A percentile compares a stretch with the other conserved stretches of the same genome.
phyloP scores from a whole-genome alignment of 2,329 filamentous ascomycete species.

The Curvularia sp. region DNA sequence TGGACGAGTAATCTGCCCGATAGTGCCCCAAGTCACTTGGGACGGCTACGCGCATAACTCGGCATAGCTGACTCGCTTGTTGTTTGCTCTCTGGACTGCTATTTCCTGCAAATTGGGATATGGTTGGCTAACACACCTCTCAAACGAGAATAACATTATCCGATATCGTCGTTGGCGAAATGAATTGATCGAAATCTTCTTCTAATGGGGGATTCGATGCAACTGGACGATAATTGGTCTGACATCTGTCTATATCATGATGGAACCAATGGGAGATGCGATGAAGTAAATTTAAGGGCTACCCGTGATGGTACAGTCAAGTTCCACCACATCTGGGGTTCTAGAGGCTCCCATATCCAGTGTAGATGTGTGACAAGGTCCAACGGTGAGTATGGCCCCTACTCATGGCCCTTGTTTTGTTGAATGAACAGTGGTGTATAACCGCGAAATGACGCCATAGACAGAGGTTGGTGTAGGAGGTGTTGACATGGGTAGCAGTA shows the following conservation, averaged over 20 bases:
- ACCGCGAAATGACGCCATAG: too few relatives aligned
- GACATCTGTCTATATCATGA: slow-evolving; percentile 1
- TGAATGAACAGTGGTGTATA: too few relatives aligned
- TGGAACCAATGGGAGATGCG: slow-evolving; percentile 2
- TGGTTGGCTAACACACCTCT: neutral
- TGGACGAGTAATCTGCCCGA: too few relatives aligned
- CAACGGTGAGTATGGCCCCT: too few relatives aligned
- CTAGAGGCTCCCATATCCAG: neutral
- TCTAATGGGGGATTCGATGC: neutral
- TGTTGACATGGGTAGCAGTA: too few relatives aligned
- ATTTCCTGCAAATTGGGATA: slow-evolving; percentile 4
- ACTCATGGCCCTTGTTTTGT: too few relatives aligned
- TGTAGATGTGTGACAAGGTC: too few relatives aligned
- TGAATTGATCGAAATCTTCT: neutral
- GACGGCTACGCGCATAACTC: too few relatives aligned
- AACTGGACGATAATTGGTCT: slow-evolving; percentile 2
- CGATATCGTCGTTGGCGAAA: neutral
- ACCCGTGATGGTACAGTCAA: slow-evolving; percentile 2
- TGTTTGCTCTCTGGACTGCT: neutral
- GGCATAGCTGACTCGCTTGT: too few relatives aligned
- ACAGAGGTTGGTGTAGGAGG: too few relatives aligned
- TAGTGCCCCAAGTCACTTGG: too few relatives aligned
- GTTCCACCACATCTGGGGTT: neutral
- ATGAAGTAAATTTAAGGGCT: neutral
- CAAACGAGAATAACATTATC: neutral